Evolutionary conservation across 495 filamentous ascomycete species (phyloP).

Genomic region (Penicillium salamii): DNA sequence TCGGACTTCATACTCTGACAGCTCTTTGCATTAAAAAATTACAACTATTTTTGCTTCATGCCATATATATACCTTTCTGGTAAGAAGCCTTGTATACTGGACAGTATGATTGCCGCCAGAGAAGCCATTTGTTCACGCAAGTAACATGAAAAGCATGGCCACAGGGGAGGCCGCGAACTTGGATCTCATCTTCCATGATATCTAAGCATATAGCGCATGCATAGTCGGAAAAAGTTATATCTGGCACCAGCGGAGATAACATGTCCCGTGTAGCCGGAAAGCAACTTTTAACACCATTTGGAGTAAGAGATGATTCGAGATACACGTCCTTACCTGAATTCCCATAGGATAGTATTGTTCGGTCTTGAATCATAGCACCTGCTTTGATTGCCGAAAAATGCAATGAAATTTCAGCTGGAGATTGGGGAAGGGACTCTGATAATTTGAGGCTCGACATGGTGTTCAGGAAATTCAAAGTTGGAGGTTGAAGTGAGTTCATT

Average conservation of each 20-base stretch:
- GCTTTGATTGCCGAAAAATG: neutral
- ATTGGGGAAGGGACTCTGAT: neutral
- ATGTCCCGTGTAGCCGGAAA: neutral
- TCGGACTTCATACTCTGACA: no score
- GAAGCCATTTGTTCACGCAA: constrained; percentile 8
- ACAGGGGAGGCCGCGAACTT: constrained; percentile 6
- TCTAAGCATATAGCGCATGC: constrained; percentile 6
- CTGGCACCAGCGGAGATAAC: neutral
- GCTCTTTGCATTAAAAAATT: no score
- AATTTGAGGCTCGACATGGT: neutral
- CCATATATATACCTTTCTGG: neutral
- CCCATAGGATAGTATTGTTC: neutral
- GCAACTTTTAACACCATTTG: neutral
- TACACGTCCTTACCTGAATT: neutral
- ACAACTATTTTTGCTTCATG: no score
- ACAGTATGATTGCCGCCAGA: constrained; percentile 3
- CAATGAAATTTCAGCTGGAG: constrained; percentile 1
- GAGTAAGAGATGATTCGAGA: neutral
- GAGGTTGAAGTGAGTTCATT: neutral
- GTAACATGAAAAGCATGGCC: constrained; percentile 6
- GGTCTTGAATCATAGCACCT: neutral
- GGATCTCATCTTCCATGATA: constrained; percentile 2
- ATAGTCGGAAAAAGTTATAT: neutral
- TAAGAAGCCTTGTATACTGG: constrained; percentile 3
- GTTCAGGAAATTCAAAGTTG: neutral